Evolutionary conservation across 495 filamentous ascomycete genomes (phyloP).

Genomic region (Penicillium paxilli): DNA sequence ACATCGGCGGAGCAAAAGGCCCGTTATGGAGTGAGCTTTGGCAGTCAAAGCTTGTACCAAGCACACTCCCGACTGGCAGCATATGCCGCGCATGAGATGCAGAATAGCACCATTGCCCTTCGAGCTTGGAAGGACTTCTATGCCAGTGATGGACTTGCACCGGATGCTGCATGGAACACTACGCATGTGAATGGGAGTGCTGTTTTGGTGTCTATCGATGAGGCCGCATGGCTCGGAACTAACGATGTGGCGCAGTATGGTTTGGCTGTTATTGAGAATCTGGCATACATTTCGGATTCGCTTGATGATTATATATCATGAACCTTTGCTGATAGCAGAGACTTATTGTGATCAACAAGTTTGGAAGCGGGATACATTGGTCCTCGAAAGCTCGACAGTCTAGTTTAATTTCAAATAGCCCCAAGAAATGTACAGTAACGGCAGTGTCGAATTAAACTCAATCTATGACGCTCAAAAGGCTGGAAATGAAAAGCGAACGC

Average conservation of each 20-base stretch:
- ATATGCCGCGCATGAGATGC: slow-evolving; percentile 30
- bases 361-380: too few species aligned
- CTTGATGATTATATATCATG: background rate
- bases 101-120: slow-evolving; percentile 29
- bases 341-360: too few species aligned
- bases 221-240: slow-evolving; percentile 42
- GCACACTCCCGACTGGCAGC: slow-evolving; percentile 48
- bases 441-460: background rate
- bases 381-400: too few species aligned
- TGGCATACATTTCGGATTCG: slow-evolving; percentile 20
- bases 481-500: background rate
- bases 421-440: too few species aligned
- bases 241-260: slow-evolving; percentile 47
- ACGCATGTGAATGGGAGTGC: slow-evolving; percentile 31
- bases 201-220: slow-evolving; percentile 37
- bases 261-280: slow-evolving; percentile 43
- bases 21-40: slow-evolving; percentile 43
- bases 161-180: slow-evolving; percentile 29
- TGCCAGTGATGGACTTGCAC: slow-evolving; percentile 35
- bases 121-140: slow-evolving; percentile 47
- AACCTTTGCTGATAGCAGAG: too few species aligned
- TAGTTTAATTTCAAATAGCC: too few species aligned
- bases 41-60: slow-evolving; percentile 35
- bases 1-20: slow-evolving; percentile 35
- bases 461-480: background rate